A percentile compares a stretch with the other conserved stretches of the same genome.
Conservation (phyloP, 169 alveolate genomes). For the Cryptosporidium sp. region DNA sequence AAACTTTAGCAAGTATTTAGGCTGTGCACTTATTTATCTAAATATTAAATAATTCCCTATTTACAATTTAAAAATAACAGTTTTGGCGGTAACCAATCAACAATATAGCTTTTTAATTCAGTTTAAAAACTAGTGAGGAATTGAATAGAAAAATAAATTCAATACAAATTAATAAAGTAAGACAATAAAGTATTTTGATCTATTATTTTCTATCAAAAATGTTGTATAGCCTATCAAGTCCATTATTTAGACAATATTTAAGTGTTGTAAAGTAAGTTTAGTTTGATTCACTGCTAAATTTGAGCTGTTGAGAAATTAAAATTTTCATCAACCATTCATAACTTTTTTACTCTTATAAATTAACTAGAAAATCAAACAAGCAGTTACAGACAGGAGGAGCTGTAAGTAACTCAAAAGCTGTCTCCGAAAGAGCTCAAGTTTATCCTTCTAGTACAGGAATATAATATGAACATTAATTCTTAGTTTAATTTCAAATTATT, state of each 20-base stretch:
- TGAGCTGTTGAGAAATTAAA: neutral
- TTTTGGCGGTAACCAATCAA: neutral
- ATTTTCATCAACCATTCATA: neutral
- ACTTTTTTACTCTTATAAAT: neutral
- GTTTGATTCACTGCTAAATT: neutral
- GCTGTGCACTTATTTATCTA: neutral
- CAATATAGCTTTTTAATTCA: neutral
- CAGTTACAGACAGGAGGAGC: constrained; percentile 35
- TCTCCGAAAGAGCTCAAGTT: constrained; percentile 68
- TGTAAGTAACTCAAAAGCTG: constrained; percentile 44
- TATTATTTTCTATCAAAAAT: neutral
- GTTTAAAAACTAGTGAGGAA: neutral
- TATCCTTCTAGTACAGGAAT: constrained; percentile 68
- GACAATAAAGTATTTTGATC: neutral
- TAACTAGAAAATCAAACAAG: constrained; percentile 36
- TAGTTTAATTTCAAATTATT: constrained; percentile 4
- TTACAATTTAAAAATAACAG: neutral
- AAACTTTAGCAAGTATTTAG: too few species aligned
- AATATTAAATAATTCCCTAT: neutral
- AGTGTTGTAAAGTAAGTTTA: constrained; percentile 45
- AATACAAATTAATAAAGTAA: neutral
- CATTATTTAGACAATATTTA: constrained; percentile 58
- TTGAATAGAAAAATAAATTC: neutral
- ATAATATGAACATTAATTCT: neutral
- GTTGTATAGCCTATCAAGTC: constrained; percentile 61